Evolutionary conservation across 208 protist species (phyloP).

Genomic region (Lotmaria passim): DNA sequence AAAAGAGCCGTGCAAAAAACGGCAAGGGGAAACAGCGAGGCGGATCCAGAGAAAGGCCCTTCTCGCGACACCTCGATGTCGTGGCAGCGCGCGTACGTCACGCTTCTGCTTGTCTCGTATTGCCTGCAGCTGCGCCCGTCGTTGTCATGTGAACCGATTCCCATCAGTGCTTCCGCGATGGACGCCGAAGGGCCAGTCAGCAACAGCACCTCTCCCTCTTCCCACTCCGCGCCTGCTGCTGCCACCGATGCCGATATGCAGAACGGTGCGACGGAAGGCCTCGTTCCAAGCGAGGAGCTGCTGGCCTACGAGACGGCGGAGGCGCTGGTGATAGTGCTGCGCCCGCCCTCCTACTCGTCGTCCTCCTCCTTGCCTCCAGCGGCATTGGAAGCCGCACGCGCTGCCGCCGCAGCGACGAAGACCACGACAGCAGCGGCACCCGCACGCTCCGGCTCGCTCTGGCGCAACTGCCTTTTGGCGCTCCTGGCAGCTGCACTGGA

Average conservation of each 20-base stretch:
- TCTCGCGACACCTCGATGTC: neutral
- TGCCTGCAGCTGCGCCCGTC: slow-evolving; percentile 27
- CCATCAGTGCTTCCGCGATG: neutral
- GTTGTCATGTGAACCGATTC: neutral
- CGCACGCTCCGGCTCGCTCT: slow-evolving; percentile 7
- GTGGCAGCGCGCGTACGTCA: slow-evolving; percentile 17
- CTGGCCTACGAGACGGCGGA: slow-evolving; percentile 25
- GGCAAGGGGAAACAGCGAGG: neutral
- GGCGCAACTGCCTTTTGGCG: slow-evolving; percentile 28
- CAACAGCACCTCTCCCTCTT: neutral
- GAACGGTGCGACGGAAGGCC: neutral
- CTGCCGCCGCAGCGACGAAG: slow-evolving; percentile 1
- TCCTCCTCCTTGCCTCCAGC: neutral
- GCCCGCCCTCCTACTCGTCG: neutral
- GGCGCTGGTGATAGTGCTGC: slow-evolving; percentile 23
- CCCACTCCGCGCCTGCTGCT: no score
- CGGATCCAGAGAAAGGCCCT: neutral
- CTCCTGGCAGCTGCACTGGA: slow-evolving; percentile 10
- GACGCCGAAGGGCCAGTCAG: neutral
- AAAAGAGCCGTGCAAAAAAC: neutral
- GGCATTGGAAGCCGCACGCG: neutral
- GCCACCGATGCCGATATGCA: neutral
- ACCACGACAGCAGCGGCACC: no score
- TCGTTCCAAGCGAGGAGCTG: slow-evolving; percentile 14
- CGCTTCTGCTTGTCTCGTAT: slow-evolving; percentile 18